Evolutionary conservation across 2,329 filamentous ascomycete species (phyloP).

Genomic region (Microdochium bolleyi): DNA sequence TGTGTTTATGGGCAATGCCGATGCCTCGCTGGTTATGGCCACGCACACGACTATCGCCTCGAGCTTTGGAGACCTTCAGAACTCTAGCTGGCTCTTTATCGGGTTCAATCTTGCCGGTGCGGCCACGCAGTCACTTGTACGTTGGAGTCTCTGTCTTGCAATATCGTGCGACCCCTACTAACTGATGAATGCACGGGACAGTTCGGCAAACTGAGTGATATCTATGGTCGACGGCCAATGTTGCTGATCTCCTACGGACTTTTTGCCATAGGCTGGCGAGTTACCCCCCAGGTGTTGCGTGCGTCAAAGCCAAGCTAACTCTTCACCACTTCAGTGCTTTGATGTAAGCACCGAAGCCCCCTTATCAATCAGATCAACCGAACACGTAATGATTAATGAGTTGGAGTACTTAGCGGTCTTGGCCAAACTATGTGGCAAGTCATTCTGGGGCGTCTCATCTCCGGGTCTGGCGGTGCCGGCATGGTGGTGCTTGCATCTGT

Average conservation of each 20-base stretch:
- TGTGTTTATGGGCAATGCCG: slow-evolving; percentile 59
- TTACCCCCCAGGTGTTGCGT: too few species aligned
- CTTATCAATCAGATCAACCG: neutral
- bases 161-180: neutral
- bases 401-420: slow-evolving; percentile 26
- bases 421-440: slow-evolving; percentile 38
- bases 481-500: slow-evolving; percentile 42
- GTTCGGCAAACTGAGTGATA: slow-evolving; percentile 49
- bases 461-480: slow-evolving; percentile 42
- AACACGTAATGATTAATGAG: neutral
- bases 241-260: slow-evolving; percentile 40
- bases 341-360: slow-evolving; percentile 15
- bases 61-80: slow-evolving; percentile 47
- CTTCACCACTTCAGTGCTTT: slow-evolving; percentile 11
- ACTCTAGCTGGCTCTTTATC: slow-evolving; percentile 51
- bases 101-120: slow-evolving; percentile 41
- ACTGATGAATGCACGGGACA: slow-evolving; percentile 7
- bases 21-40: slow-evolving; percentile 57
- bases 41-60: slow-evolving; percentile 56
- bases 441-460: slow-evolving; percentile 41
- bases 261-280: slow-evolving; percentile 41
- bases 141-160: slow-evolving; percentile 6
- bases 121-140: slow-evolving; percentile 43
- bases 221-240: slow-evolving; percentile 45
- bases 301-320: neutral